A percentile compares a stretch with the other conserved stretches of the same genome.
phyloP scores from a whole-genome alignment of 768 basidiomycete species.

The Tulasnella sp. region DNA sequence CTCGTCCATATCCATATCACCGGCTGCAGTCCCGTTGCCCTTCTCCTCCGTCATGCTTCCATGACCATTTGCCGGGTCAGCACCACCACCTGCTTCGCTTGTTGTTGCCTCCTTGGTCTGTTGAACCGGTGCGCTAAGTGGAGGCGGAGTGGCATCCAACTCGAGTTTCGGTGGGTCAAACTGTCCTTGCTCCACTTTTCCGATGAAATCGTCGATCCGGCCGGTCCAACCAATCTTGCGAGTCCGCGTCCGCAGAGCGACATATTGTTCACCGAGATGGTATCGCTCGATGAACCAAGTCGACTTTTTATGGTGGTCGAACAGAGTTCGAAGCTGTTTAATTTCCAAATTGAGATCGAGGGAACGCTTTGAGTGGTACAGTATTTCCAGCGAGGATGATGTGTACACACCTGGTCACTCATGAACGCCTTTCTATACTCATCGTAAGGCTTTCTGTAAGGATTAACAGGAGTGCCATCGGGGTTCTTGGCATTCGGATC shows the following conservation, averaged over 20 bases:
- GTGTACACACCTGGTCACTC: constrained; percentile 60
- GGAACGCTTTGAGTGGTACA: no score
- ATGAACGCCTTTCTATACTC: constrained; percentile 89
- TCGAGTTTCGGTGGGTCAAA: constrained; percentile 48
- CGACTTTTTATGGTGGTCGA: constrained; percentile 89
- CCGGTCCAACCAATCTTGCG: constrained; percentile 79
- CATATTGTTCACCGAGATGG: constrained; percentile 61
- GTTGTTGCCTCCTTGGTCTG: constrained; percentile 1
- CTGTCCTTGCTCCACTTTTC: constrained; percentile 73
- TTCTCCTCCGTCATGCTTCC: constrained; percentile 34
- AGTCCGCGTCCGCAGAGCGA: constrained; percentile 61
- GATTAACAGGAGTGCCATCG: constrained; percentile 46
- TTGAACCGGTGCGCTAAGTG: background rate
- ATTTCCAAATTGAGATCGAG: no score
- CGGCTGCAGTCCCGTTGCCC: background rate
- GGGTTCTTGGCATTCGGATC: constrained; percentile 81
- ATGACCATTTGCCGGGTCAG: constrained; percentile 22
- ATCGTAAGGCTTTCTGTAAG: constrained; percentile 77
- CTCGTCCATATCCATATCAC: constrained; percentile 8
- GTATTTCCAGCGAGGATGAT: background rate
- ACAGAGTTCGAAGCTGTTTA: constrained; percentile 94
- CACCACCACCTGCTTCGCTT: constrained; percentile 56
- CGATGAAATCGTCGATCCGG: constrained; percentile 56
- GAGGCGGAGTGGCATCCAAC: background rate
- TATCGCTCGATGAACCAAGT: constrained; percentile 97